Base-by-base conservation (phyloP, 2,329 filamentous ascomycete genomes). In the Botrytis fabae region DNA sequence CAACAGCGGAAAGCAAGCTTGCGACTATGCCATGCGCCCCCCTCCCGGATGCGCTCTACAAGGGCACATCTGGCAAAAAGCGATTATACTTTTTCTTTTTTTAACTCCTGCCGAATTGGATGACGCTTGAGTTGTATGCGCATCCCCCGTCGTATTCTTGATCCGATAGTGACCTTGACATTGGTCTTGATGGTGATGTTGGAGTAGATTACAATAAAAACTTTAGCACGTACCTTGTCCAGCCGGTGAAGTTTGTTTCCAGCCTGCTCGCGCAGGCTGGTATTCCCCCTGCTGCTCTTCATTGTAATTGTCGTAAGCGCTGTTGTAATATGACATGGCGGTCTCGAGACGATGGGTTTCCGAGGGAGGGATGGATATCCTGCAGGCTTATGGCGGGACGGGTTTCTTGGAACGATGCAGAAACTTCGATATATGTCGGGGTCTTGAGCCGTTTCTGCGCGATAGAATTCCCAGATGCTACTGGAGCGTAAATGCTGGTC, bases 251-350 rank as follows among this genome's bases (percentile, higher is more conserved):
- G 60, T 46, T 57, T 48, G 62, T 48, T 69, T 72, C 70, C 70
- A 72, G 25, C 51, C 70, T 25, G 70, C 70, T 40, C 70, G 40
- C 35, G 70, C 51, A 48, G 70, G 63, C 40, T 72, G 70, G 22
- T 72, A 72, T 69, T 72, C 70, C 9, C 57, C 70, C 14, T 68
- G 51, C 5, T 20, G 12, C 14, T 72, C 62, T 20, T 54, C 60
- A 20, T 25, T 16, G 51, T 54, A 57, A 60, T 60, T 62, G 42
- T 72, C 61, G 54, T 61, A 72, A 35, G 46, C 48, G 54, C 51
- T 5, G 48, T 42, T 44, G 38, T 72, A 60, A 9, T 60, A 59
- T 10, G 70, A 59, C 70, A 72, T 72, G 46, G n/a, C 65, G 46
- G n/a, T 71, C 22, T 35, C 4, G 25, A 40, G 57, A 48, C 7